phyloP scores from a whole-genome alignment of 1,284 basidiomycete genomes.

The Marasmius oreades region DNA sequence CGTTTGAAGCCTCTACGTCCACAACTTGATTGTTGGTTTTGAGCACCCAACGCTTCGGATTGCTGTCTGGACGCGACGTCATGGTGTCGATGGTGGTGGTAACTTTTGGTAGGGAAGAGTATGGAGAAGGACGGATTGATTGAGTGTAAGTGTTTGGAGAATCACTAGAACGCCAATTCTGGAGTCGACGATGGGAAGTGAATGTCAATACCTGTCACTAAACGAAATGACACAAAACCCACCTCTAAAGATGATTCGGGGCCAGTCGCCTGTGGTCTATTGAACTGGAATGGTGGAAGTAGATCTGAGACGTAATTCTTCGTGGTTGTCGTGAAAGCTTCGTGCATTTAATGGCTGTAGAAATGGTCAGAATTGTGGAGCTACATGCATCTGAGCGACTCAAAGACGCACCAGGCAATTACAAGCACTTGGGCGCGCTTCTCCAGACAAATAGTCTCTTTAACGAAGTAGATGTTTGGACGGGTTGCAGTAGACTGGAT shows the following conservation, averaged over 20 bases:
- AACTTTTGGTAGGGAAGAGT: constrained; percentile 40
- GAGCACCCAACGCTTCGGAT: constrained; percentile 51
- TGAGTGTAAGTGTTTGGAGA: constrained; percentile 21
- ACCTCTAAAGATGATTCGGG: constrained; percentile 38
- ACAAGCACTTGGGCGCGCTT: constrained; percentile 40
- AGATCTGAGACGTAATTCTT: constrained; percentile 39
- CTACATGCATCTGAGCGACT: constrained; percentile 15
- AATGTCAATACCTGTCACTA: constrained; percentile 20
- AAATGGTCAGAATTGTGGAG: constrained; percentile 25
- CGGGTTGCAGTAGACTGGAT: constrained; percentile 18
- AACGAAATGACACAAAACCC: constrained; percentile 28
- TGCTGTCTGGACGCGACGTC: constrained; percentile 29
- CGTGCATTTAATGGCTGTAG: constrained; percentile 50
- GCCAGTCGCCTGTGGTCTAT: constrained; percentile 32
- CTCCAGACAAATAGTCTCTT: not conserved
- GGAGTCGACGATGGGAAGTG: constrained; percentile 20
- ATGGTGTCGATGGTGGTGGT: constrained; percentile 25
- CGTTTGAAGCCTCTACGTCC: constrained; percentile 46
- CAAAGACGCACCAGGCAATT: constrained; percentile 23
- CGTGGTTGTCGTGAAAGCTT: constrained; percentile 51
- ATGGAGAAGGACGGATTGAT: constrained; percentile 25
- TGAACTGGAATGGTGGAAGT: constrained; percentile 35
- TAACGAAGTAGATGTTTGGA: not conserved
- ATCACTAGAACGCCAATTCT: constrained; percentile 44
- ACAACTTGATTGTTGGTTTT: constrained; percentile 60